A percentile compares a stretch with the other conserved stretches of the same genome.
These are phyloP conservation scores for Talaromyces thailandensis DNA, from an alignment of 495 filamentous ascomycete genomes.

Conservation along the genomic window DNA sequence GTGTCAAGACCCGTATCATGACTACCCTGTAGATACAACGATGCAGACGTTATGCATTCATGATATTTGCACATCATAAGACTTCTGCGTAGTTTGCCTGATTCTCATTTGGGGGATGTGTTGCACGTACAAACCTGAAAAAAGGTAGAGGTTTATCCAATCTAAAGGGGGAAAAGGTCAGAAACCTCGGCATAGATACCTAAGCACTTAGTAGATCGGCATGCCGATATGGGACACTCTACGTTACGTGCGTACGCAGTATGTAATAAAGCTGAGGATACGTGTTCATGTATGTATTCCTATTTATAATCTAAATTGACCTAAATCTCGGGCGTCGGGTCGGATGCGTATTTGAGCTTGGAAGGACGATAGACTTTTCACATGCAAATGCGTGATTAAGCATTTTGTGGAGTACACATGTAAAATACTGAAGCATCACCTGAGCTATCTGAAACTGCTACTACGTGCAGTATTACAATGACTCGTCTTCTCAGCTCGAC, in stretches of 20 bases:
- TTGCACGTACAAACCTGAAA: not conserved
- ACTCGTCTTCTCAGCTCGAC: not conserved
- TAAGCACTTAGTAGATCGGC: not conserved
- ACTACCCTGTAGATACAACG: too few species aligned
- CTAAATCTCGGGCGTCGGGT: not conserved
- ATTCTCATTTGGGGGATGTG: not conserved
- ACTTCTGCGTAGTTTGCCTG: not conserved
- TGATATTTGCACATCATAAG: too few species aligned
- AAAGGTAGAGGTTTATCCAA: not conserved
- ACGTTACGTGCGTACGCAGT: not conserved
- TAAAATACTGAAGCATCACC: not conserved
- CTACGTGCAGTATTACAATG: not conserved
- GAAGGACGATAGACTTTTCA: not conserved
- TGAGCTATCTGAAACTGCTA: not conserved
- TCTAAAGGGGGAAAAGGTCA: not conserved
- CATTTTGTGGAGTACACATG: not conserved
- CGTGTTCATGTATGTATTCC: not conserved
- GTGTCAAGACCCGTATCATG: too few species aligned
- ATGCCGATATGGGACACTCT: not conserved
- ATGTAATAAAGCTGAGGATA: not conserved
- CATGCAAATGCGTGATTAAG: not conserved
- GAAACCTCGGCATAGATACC: not conserved
- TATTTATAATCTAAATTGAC: not conserved
- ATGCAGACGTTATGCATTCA: not conserved
- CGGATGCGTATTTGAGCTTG: not conserved